Evolutionary conservation across 2,329 filamentous ascomycete species (phyloP).

Genomic region (Sporothrix pseudoabietina): DNA sequence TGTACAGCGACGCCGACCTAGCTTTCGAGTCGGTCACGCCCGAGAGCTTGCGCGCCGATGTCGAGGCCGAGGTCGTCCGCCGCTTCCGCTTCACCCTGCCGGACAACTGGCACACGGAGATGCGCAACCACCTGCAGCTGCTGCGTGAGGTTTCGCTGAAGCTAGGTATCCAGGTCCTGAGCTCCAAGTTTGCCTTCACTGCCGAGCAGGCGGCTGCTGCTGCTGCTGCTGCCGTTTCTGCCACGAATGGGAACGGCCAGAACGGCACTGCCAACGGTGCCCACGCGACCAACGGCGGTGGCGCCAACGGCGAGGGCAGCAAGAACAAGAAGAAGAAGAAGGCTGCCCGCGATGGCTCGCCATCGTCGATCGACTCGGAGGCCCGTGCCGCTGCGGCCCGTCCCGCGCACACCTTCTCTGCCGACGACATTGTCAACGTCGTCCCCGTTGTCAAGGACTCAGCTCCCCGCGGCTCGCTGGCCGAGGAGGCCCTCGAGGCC

Average conservation of each 20-base stretch:
- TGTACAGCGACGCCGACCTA: slow-evolving; percentile 83
- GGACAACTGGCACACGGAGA: slow-evolving; percentile 64
- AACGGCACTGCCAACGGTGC: slow-evolving; percentile 33
- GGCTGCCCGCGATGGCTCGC: slow-evolving; percentile 58
- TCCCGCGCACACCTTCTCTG: slow-evolving; percentile 65
- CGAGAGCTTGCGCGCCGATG: slow-evolving; percentile 66
- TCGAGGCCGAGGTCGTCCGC: slow-evolving; percentile 69
- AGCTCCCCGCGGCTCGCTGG: slow-evolving; percentile 82
- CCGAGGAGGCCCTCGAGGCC: slow-evolving; percentile 93
- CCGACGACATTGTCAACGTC: slow-evolving; percentile 87
- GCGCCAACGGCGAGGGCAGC: slow-evolving; percentile 43
- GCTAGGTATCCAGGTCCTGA: slow-evolving; percentile 83
- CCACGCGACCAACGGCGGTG: slow-evolving; percentile 40
- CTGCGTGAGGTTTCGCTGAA: slow-evolving; percentile 88
- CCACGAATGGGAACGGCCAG: slow-evolving; percentile 29
- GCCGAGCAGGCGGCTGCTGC: slow-evolving; percentile 44
- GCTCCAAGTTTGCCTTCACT: slow-evolving; percentile 73
- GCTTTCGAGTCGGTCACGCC: slow-evolving; percentile 79
- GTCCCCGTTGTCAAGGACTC: slow-evolving; percentile 97
- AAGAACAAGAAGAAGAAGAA: slow-evolving; percentile 65
- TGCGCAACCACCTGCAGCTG: slow-evolving; percentile 73
- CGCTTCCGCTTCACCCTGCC: slow-evolving; percentile 78
- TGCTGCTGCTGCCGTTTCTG: slow-evolving; percentile 5
- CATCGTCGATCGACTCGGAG: slow-evolving; percentile 47
- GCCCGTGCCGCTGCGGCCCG: slow-evolving; percentile 46